Conservation (phyloP, 345 rosid genomes). For the Litchi chinensis region DNA sequence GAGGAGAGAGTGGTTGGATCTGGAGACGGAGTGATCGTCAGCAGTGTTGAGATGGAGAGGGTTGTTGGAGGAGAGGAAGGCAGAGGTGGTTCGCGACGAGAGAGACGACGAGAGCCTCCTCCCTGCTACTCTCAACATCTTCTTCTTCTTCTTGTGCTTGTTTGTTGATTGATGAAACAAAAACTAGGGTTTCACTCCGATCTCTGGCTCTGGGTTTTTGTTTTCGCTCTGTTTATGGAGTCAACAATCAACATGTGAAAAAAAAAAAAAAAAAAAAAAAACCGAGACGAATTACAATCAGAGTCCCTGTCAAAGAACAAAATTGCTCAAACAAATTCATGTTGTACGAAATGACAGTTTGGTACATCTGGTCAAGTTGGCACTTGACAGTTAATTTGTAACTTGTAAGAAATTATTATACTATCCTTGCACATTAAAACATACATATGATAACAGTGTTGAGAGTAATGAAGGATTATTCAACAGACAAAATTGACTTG, state of each 20-base stretch:
- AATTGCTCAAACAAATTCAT: no score
- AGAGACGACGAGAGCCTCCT: slow-evolving; percentile 68
- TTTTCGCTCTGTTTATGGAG: not conserved
- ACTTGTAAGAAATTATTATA: no score
- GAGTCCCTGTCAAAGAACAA: no score
- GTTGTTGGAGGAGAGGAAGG: slow-evolving; percentile 35
- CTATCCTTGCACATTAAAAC: no score
- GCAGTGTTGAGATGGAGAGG: slow-evolving; percentile 26
- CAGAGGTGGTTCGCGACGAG: slow-evolving; percentile 41
- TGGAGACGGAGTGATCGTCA: slow-evolving; percentile 25
- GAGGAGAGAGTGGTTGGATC: slow-evolving; percentile 41
- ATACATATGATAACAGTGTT: no score
- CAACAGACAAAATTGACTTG: no score
- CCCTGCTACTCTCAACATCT: slow-evolving; percentile 79
- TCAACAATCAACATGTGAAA: not conserved
- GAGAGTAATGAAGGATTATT: no score
- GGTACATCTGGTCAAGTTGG: no score
- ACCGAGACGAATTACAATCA: not conserved
- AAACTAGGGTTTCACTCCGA: not conserved
- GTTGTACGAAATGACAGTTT: no score
- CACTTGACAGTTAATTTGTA: no score
- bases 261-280: not conserved
- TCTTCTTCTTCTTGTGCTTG: slow-evolving; percentile 20
- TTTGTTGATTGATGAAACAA: not conserved
- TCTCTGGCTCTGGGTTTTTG: not conserved